These are phyloP conservation scores for Pachysandra terminalis DNA, from an alignment of 164 flowering plant species.

Conservation along the genomic window DNA sequence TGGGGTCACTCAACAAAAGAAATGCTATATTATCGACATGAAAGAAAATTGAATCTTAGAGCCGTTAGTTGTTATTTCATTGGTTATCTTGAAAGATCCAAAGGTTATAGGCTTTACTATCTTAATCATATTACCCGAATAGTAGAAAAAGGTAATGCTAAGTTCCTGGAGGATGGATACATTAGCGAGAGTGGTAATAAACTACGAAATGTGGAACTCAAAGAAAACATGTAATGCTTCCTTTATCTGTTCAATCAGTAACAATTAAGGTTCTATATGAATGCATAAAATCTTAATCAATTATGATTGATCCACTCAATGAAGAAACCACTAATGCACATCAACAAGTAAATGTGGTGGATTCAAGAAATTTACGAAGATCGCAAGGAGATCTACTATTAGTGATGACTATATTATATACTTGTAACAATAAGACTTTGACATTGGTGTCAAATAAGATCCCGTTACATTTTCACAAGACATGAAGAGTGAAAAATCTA, in stretches of 20 bases:
- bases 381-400: background rate
- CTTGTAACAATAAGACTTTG: conserved; percentile 2
- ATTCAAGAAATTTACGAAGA: background rate
- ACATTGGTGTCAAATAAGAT: conserved; percentile 1
- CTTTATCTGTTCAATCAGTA: background rate
- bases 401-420: conserved; percentile 1
- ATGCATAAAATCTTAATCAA: background rate
- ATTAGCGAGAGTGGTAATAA: background rate
- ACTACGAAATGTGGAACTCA: background rate
- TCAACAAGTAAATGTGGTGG: background rate
- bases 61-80: background rate
- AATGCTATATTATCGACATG: background rate
- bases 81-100: background rate
- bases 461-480: conserved; percentile 1
- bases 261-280: too few species aligned
- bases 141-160: background rate
- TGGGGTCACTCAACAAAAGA: background rate
- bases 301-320: background rate
- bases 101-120: background rate
- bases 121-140: background rate
- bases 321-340: background rate
- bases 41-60: background rate
- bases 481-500: background rate
- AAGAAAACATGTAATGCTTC: background rate
- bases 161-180: background rate